Evolutionary conservation across 1,284 basidiomycete genomes (phyloP).

Genomic region (Irpex sp.): DNA sequence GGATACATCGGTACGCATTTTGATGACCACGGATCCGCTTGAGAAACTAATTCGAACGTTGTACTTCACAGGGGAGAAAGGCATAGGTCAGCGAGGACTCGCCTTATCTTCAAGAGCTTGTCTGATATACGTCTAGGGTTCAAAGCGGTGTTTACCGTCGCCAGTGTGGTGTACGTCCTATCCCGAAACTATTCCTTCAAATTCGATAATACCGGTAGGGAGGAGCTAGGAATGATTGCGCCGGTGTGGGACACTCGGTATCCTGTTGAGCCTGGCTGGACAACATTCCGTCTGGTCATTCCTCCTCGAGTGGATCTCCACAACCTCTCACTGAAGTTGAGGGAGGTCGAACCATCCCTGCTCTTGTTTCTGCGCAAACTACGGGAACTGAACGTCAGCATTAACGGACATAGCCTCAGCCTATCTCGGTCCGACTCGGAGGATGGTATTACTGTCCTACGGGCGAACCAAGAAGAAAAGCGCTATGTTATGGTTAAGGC

Average conservation of each 20-base stretch:
- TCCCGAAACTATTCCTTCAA: background rate
- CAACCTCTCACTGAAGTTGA: background rate
- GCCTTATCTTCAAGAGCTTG: background rate
- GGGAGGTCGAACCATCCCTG: background rate
- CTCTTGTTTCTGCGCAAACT: background rate
- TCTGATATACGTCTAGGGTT: background rate
- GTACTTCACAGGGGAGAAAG: background rate
- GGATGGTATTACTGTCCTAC: background rate
- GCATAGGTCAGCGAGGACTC: background rate
- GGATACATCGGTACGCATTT: background rate
- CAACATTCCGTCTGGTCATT: background rate
- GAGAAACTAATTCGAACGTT: background rate
- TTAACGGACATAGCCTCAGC: background rate
- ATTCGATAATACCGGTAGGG: background rate
- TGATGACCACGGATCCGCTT: background rate
- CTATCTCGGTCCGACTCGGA: background rate
- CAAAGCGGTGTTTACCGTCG: background rate
- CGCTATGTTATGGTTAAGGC: background rate
- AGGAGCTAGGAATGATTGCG: background rate
- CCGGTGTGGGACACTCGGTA: background rate
- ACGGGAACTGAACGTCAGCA: background rate
- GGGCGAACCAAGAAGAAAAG: background rate
- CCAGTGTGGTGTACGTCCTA: background rate
- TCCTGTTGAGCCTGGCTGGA: background rate
- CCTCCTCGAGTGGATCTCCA: background rate